A percentile compares a stretch with the other conserved stretches of the same genome.
These are phyloP conservation scores for Bruguiera gymnorhiza DNA, from an alignment of 345 rosid genomes.

Conservation along the genomic window DNA sequence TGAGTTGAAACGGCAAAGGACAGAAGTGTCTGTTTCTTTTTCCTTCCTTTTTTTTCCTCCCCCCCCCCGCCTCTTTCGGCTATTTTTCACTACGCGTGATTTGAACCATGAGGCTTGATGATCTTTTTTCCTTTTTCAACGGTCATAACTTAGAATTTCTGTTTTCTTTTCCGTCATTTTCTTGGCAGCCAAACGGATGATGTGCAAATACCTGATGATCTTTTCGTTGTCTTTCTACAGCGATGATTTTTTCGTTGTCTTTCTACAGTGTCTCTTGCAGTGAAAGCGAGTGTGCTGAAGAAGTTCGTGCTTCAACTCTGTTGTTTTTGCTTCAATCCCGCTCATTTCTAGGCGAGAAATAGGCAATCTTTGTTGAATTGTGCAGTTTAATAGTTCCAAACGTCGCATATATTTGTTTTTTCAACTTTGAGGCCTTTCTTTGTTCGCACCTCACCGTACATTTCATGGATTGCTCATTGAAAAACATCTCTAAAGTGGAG, in stretches of 20 bases:
- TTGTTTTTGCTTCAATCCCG: neutral
- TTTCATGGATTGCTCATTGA: conserved; percentile 5
- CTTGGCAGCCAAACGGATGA: neutral
- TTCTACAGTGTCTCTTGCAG: neutral
- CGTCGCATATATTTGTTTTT: neutral
- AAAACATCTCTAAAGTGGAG: conserved; percentile 3
- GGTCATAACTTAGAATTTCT: no score
- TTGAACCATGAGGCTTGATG: no score
- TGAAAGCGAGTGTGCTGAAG: neutral
- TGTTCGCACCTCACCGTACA: neutral
- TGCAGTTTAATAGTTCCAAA: neutral
- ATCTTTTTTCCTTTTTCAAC: no score
- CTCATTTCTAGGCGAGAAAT: neutral
- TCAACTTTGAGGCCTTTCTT: neutral
- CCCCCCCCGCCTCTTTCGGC: neutral
- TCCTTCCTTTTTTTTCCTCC: neutral
- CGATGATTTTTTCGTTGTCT: no score
- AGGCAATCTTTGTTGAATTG: neutral
- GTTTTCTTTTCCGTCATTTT: no score
- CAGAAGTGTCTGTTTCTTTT: neutral
- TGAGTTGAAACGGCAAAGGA: neutral
- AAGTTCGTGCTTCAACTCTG: neutral
- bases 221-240: neutral
- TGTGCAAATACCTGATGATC: neutral
- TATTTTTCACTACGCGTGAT: no score